Evolutionary conservation across 2,329 filamentous ascomycete genomes (phyloP).

Genomic region (Pseudocercospora fijiensis): DNA sequence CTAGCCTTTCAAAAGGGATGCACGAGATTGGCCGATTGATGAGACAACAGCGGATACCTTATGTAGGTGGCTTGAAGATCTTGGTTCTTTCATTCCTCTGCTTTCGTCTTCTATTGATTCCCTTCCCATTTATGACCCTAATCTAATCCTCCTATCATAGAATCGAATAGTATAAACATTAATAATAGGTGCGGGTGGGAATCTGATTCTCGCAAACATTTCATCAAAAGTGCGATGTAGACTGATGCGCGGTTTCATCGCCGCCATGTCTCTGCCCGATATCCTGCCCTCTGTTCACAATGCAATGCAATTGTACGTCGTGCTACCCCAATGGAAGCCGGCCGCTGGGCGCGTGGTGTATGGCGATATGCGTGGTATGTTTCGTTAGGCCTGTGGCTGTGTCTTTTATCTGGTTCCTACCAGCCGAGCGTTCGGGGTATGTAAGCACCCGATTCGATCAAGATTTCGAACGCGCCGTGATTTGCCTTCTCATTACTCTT

Average conservation of each 20-base stretch:
- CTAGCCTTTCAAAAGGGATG: too few species aligned
- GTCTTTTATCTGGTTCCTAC: neutral
- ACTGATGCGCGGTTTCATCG: neutral
- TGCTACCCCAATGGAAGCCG: conserved; percentile 7
- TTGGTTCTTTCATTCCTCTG: neutral
- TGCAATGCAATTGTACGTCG: conserved; percentile 5
- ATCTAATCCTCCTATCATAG: conserved; percentile 1
- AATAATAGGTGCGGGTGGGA: conserved; percentile 5
- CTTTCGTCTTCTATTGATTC: conserved; percentile 1
- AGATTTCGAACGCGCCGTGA: neutral
- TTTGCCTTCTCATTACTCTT: neutral
- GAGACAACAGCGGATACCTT: too few species aligned
- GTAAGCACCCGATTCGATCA: neutral
- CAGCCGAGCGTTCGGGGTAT: neutral
- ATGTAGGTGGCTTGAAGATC: neutral
- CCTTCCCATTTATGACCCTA: neutral
- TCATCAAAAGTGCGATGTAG: conserved; percentile 3
- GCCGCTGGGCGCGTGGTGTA: conserved; percentile 7
- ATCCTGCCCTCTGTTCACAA: neutral
- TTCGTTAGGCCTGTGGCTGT: conserved; percentile 10
- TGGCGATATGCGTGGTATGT: neutral
- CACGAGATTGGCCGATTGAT: too few species aligned
- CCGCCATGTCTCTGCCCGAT: conserved; percentile 3
- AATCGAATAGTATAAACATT: conserved; percentile 14
- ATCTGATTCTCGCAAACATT: conserved; percentile 3